A percentile compares a stretch with the other conserved stretches of the same genome.
phyloP scores from a whole-genome alignment of 2,329 filamentous ascomycete genomes.

The Trichoderma sp. region DNA sequence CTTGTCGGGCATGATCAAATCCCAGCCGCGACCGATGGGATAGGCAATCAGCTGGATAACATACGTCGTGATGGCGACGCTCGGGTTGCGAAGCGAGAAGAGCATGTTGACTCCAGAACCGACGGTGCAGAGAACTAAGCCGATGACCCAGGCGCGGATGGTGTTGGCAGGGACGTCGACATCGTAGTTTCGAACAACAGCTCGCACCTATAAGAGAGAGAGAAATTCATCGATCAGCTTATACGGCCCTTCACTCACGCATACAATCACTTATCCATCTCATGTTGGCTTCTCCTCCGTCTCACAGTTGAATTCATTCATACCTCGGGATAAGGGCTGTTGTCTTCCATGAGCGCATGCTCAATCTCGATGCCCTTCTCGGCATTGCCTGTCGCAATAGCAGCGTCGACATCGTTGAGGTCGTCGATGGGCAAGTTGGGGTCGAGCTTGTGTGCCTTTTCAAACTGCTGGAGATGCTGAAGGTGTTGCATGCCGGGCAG shows the following conservation, averaged over 20 bases:
- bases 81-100: slow-evolving; percentile 59
- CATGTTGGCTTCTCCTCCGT: not conserved
- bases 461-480: slow-evolving; percentile 53
- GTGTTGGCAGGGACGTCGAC: slow-evolving; percentile 64
- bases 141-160: slow-evolving; percentile 62
- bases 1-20: slow-evolving; percentile 53
- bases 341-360: slow-evolving; percentile 59
- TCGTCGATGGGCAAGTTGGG: slow-evolving; percentile 64
- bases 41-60: slow-evolving; percentile 63
- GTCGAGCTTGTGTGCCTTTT: slow-evolving; percentile 61
- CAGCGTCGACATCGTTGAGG: slow-evolving; percentile 58
- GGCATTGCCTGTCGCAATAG: slow-evolving; percentile 52
- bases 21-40: slow-evolving; percentile 55
- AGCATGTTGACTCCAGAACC: slow-evolving; percentile 62
- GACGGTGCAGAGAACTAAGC: slow-evolving; percentile 58
- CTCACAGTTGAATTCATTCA: slow-evolving; percentile 21
- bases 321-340: slow-evolving; percentile 67
- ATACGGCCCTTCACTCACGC: not conserved
- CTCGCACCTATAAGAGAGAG: slow-evolving; percentile 50
- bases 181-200: slow-evolving; percentile 63
- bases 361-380: slow-evolving; percentile 58
- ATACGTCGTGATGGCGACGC: slow-evolving; percentile 58
- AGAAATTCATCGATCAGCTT: slow-evolving; percentile 7
- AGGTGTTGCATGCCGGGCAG: slow-evolving; percentile 43
- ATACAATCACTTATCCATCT: not conserved